Evolutionary conservation across 495 filamentous ascomycete species (phyloP).

Genomic region (Trichocladium antarcticum): DNA sequence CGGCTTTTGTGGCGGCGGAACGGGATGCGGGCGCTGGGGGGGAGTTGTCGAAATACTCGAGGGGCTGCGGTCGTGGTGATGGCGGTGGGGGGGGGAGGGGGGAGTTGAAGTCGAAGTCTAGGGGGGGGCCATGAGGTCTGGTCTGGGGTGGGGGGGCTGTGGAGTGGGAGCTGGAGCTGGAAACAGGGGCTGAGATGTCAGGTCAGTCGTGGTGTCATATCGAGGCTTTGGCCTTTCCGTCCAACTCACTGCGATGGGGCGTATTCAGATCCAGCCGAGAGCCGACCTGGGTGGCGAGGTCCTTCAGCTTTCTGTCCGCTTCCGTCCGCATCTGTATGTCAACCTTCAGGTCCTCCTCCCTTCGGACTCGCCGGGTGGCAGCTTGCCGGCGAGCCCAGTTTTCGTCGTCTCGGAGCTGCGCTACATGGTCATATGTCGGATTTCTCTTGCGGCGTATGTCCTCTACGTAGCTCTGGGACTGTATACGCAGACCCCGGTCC

Average conservation of each 20-base stretch:
- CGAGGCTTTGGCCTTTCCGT: too few species aligned
- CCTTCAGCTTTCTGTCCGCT: too few species aligned
- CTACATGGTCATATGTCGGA: not conserved
- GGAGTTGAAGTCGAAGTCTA: not conserved
- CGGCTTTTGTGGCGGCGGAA: not conserved
- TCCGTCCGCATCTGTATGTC: too few species aligned
- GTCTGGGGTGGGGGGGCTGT: not conserved
- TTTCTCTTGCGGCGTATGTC: not conserved
- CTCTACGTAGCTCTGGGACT: not conserved
- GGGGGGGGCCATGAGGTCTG: not conserved
- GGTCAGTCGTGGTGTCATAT: too few species aligned
- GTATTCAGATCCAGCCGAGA: too few species aligned
- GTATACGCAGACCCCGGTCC: not conserved
- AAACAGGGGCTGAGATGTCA: too few species aligned
- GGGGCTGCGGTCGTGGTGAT: not conserved
- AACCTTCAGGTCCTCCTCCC: too few species aligned
- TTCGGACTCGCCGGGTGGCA: not conserved
- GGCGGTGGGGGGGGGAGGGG: not conserved
- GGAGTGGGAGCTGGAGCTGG: too few species aligned
- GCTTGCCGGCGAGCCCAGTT: not conserved
- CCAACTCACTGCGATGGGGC: too few species aligned
- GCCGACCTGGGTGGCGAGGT: too few species aligned
- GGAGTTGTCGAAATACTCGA: not conserved
- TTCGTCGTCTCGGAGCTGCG: not conserved
- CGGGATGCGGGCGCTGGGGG: not conserved